phyloP scores from a whole-genome alignment of 2,329 filamentous ascomycete species.

The Scopulariopsis brevicaulis region DNA sequence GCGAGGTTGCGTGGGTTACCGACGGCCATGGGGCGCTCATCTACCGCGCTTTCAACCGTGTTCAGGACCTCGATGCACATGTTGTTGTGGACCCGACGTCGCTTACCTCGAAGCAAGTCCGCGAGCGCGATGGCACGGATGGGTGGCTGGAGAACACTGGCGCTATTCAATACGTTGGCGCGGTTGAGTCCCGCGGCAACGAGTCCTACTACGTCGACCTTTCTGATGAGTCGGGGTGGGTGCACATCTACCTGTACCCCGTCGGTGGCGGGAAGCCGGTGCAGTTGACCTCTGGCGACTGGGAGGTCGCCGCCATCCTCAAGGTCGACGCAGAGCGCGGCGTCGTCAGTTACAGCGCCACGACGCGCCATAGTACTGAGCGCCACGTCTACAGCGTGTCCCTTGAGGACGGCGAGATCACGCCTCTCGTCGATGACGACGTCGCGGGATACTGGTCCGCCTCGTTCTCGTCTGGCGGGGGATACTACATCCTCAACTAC shows the following conservation, averaged over 20 bases:
- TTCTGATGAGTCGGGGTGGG: constrained; percentile 55
- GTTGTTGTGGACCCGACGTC: constrained; percentile 44
- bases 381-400: constrained; percentile 57
- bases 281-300: constrained; percentile 51
- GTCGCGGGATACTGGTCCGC: constrained; percentile 49
- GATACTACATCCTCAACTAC: constrained; percentile 57
- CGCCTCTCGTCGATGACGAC: constrained; percentile 48
- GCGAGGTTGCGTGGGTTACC: constrained; percentile 58
- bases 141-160: constrained; percentile 43
- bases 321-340: constrained; percentile 45
- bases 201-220: constrained; percentile 51
- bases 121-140: constrained; percentile 44
- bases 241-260: constrained; percentile 53
- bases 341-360: constrained; percentile 54
- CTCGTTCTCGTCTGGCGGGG: constrained; percentile 50
- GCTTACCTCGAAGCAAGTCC: constrained; percentile 31
- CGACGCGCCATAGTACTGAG: constrained; percentile 54
- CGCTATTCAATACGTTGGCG: background rate
- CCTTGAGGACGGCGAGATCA: constrained; percentile 39
- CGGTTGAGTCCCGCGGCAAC: constrained; percentile 10
- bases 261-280: constrained; percentile 41
- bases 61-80: constrained; percentile 53
- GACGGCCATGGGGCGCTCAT: constrained; percentile 47
- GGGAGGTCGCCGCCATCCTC: constrained; percentile 50
- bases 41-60: constrained; percentile 56